A percentile compares a stretch with the other conserved stretches of the same genome.
Conservation (phyloP, 345 rosid genomes). For the Salix brachista region DNA sequence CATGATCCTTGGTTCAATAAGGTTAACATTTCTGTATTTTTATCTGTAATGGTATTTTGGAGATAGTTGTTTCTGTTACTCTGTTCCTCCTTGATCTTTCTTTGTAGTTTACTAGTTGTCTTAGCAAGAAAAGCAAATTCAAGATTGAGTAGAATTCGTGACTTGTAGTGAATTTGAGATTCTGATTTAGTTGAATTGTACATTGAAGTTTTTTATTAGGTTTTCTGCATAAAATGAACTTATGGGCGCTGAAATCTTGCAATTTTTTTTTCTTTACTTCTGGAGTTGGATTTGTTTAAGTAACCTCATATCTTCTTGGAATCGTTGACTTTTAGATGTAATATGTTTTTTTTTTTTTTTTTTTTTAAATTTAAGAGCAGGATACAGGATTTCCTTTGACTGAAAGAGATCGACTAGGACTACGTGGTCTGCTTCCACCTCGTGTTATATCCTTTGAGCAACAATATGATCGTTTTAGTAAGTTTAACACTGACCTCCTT, state of each 20-base stretch:
- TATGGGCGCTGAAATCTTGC: background rate
- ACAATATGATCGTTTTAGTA: constrained; percentile 92
- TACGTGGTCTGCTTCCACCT: constrained; percentile 95
- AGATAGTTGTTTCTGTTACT: background rate
- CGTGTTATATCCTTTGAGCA: constrained; percentile 88
- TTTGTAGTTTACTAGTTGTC: background rate
- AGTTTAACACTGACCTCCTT: constrained; percentile 25
- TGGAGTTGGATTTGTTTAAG: background rate
- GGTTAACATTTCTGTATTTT: constrained; percentile 32
- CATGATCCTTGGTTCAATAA: constrained; percentile 99
- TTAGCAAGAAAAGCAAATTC: background rate
- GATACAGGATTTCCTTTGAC: constrained; percentile 94
- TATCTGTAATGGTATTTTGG: background rate
- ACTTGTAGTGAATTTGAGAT: background rate
- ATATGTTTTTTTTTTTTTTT: background rate
- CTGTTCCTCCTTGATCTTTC: background rate
- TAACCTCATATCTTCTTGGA: background rate
- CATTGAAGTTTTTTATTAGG: background rate
- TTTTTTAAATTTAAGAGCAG: constrained; percentile 30
- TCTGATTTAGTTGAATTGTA: background rate
- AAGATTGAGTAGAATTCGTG: background rate
- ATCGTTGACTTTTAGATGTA: background rate
- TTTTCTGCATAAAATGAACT: background rate
- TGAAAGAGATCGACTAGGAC: constrained; percentile 92
- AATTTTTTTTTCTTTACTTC: background rate